A percentile compares a stretch with the other conserved stretches of the same genome.
Evolutionary conservation across 2,329 filamentous ascomycete species (phyloP).

Genomic region (Drechslerella stenobrocha): DNA sequence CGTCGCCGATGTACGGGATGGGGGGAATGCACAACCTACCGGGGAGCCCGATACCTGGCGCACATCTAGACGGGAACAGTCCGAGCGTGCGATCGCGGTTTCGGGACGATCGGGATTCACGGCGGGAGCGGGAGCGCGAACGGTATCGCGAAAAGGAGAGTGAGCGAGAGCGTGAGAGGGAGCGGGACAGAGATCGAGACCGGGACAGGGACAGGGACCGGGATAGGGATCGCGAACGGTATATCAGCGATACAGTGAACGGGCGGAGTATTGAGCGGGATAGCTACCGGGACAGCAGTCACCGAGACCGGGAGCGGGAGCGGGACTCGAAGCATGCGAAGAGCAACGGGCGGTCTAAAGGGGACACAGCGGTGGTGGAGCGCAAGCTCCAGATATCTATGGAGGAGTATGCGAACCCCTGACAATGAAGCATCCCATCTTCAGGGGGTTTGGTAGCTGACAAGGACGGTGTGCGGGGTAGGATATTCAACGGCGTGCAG

Average conservation of each 20-base stretch:
- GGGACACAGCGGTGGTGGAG: constrained; percentile 77
- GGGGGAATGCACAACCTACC: constrained; percentile 40
- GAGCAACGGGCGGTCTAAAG: constrained; percentile 34
- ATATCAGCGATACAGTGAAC: constrained; percentile 43
- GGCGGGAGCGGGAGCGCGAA: constrained; percentile 22
- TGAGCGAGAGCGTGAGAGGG: constrained; percentile 25
- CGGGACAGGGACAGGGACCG: constrained; percentile 17
- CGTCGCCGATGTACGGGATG: constrained; percentile 33
- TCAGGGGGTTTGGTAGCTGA: constrained; percentile 5
- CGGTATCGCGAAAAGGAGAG: constrained; percentile 25
- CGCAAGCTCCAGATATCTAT: constrained; percentile 76
- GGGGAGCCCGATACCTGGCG: constrained; percentile 39
- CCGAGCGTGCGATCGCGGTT: constrained; percentile 32
- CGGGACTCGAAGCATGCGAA: constrained; percentile 51
- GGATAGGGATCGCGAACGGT: constrained; percentile 26
- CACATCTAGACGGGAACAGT: constrained; percentile 35
- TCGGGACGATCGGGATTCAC: constrained; percentile 34
- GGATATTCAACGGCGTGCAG: constrained; percentile 75
- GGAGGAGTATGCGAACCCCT: constrained; percentile 65
- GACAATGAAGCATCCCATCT: neutral
- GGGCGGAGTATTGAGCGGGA: constrained; percentile 40
- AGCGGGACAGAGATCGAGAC: constrained; percentile 21
- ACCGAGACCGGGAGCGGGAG: constrained; percentile 53
- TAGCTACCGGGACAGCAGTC: constrained; percentile 35
- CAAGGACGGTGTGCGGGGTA: constrained; percentile 9